Base-by-base conservation (phyloP, 1,284 basidiomycete genomes). In the Austroboletus novae-zelandiae region DNA sequence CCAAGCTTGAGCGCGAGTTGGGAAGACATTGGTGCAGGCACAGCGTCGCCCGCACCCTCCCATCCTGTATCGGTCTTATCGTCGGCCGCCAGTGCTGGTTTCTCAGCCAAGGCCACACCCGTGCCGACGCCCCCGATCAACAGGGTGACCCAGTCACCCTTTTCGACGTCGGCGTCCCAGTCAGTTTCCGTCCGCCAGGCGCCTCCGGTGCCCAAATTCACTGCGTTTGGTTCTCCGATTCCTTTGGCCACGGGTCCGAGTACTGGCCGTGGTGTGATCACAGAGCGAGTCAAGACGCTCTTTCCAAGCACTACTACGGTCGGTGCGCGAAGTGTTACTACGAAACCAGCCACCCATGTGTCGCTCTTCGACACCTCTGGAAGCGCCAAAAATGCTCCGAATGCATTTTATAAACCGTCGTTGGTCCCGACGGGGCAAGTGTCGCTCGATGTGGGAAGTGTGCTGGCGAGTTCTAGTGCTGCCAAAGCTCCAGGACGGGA, bases 351-450 rank as follows among this genome's bases (percentile, higher is more conserved):
- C 51, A 47, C 61, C 0, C 59, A 25, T 53, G 45, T 53, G 43
- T 83, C 80, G n/a, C 64, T 76, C 11, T 78, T 82, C 43, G 74
- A 74, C 1, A 62, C 64, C 7, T 51, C 62, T 3, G 72, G 71
- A 14, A 74, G 74, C 20, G 81, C 83, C 1, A 75, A 74, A 48
- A 69, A 69, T 39, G 71, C 72, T 3, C 73, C 71, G 31, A 86
- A 85, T 56, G 83, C 83, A 5, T 86, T 86, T 61, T 85, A 80
- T 60, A 71, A 74, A 36, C 81, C 81, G 0, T 74, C 80, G 5
- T 42, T 45, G 11, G 37, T 39, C 2, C 31, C 20, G 4, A 23
- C 11, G 2, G 30, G 27, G 14, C 49, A 27, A 25, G 17, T 25
- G 5, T 40, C 48, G 3, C 32, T 57, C 7, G 56, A 52, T 18